phyloP scores from a whole-genome alignment of 768 basidiomycete species.

The Suillus lakei region DNA sequence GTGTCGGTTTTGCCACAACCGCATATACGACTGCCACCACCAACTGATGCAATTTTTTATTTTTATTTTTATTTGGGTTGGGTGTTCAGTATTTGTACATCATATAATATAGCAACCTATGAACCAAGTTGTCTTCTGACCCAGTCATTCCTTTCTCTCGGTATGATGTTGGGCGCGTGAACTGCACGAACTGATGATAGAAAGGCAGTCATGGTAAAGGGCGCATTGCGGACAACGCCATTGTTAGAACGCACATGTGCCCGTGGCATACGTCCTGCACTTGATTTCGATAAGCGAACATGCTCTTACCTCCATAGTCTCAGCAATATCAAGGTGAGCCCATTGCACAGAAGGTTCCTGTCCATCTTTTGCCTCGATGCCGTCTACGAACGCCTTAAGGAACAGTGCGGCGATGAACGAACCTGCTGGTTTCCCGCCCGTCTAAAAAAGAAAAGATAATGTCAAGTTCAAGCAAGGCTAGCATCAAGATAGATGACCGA shows the following conservation, averaged over 20 bases:
- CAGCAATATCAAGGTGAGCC: constrained; percentile 89
- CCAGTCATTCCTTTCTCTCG: constrained; percentile 81
- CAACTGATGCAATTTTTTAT: too few species aligned
- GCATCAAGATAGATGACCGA: constrained; percentile 4
- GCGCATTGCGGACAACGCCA: not conserved
- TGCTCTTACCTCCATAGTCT: constrained; percentile 65
- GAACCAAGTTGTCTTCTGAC: too few species aligned
- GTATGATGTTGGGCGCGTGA: constrained; percentile 60
- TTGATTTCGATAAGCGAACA: constrained; percentile 25
- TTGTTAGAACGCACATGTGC: constrained; percentile 4
- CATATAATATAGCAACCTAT: too few species aligned
- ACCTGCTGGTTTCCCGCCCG: constrained; percentile 71
- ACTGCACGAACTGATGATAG: constrained; percentile 33
- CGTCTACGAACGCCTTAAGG: constrained; percentile 81
- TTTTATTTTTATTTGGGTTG: too few species aligned
- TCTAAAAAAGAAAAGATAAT: constrained; percentile 41
- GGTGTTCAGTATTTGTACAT: too few species aligned
- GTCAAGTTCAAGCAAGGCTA: not conserved
- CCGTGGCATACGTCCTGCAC: constrained; percentile 37
- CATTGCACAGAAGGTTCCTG: constrained; percentile 64
- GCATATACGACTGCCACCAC: too few species aligned
- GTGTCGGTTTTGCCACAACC: too few species aligned
- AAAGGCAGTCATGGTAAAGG: not conserved
- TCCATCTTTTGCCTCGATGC: constrained; percentile 66
- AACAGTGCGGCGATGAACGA: constrained; percentile 85